phyloP scores from a whole-genome alignment of 345 rosid genomes.

The Boechera stricta region DNA sequence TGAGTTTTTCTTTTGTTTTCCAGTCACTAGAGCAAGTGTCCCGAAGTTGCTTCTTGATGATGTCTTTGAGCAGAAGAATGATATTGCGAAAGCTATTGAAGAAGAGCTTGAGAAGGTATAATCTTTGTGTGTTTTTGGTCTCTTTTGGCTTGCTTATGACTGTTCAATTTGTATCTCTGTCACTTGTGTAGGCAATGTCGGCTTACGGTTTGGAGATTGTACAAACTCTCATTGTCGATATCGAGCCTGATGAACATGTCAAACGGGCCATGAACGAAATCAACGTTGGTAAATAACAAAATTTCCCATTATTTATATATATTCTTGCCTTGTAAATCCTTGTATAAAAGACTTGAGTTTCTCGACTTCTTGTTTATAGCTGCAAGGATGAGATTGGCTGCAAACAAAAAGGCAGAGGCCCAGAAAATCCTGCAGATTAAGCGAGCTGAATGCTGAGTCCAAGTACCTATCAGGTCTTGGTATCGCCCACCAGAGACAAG shows the following conservation, averaged over 20 bases:
- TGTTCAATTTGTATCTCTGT: neutral
- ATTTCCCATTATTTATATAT: neutral
- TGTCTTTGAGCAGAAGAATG: slow-evolving; percentile 67
- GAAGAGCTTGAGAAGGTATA: slow-evolving; percentile 61
- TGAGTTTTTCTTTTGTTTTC: neutral
- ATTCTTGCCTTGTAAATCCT: neutral
- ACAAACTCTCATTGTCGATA: slow-evolving; percentile 62
- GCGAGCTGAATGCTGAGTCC: slow-evolving; percentile 50
- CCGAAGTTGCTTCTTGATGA: slow-evolving; percentile 56
- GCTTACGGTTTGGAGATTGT: slow-evolving; percentile 63
- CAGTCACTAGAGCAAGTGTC: slow-evolving; percentile 64
- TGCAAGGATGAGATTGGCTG: slow-evolving; percentile 49
- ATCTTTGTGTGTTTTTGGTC: slow-evolving; percentile 16
- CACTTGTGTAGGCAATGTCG: slow-evolving; percentile 54
- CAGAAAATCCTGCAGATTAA: slow-evolving; percentile 49
- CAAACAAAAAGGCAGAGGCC: slow-evolving; percentile 48
- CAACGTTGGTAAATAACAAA: slow-evolving; percentile 51
- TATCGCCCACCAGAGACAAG: slow-evolving; percentile 49
- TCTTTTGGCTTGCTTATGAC: neutral
- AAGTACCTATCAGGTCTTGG: slow-evolving; percentile 47
- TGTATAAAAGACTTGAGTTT: slow-evolving; percentile 1
- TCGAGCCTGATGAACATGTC: slow-evolving; percentile 62
- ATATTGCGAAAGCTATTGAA: slow-evolving; percentile 60
- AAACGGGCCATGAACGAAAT: slow-evolving; percentile 63
- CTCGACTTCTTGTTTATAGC: slow-evolving; percentile 31